phyloP scores from a whole-genome alignment of 2,329 filamentous ascomycete genomes.

The Penicillium fuscoglaucum region DNA sequence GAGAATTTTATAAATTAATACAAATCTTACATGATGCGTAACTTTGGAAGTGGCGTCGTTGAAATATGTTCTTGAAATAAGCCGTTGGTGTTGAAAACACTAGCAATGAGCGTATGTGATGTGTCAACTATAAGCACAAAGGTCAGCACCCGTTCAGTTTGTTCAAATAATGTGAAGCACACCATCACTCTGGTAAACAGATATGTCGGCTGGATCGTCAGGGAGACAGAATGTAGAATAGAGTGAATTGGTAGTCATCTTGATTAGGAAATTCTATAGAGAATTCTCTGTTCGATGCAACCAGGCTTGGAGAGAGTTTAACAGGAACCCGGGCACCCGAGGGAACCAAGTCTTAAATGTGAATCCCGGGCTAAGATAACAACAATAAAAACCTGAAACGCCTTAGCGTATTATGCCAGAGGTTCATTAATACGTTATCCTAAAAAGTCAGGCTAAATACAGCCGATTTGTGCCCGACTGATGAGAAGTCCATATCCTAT shows the following conservation, averaged over 20 bases:
- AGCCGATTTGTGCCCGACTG: neutral
- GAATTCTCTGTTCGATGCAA: neutral
- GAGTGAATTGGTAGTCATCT: neutral
- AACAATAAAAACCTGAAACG: neutral
- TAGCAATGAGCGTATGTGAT: neutral
- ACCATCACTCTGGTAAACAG: neutral
- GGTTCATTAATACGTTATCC: neutral
- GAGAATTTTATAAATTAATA: neutral
- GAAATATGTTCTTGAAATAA: conserved; percentile 16
- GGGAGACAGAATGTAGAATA: neutral
- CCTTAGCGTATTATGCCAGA: neutral
- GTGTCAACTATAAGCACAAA: neutral
- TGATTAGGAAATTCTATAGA: no score
- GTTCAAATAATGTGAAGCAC: neutral
- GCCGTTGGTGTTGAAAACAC: conserved; percentile 12
- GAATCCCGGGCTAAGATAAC: neutral
- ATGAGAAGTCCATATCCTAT: neutral
- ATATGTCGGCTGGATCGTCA: neutral
- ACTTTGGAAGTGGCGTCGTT: neutral
- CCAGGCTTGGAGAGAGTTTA: neutral
- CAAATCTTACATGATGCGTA: neutral
- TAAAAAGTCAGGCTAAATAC: neutral
- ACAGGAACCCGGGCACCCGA: no score
- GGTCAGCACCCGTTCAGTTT: neutral
- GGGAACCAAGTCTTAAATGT: no score